Percentiles rank a stretch among this genome's conserved stretches.
phyloP scores from a whole-genome alignment of 2,329 filamentous ascomycete genomes.

The Phyllosticta citriasiana region DNA sequence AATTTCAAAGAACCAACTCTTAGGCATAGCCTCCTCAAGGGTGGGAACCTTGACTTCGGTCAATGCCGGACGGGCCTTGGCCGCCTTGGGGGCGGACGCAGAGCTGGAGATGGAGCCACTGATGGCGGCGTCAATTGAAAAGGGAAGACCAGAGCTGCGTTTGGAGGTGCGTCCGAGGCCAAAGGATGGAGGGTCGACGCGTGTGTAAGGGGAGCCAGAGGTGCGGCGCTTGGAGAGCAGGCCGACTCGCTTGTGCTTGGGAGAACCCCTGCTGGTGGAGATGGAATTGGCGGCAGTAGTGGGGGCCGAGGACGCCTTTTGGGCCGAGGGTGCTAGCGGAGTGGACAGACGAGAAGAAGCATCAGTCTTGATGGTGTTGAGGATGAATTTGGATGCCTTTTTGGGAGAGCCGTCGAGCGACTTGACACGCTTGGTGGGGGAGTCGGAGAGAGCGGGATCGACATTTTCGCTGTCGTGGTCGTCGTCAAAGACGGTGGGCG shows the following conservation, averaged over 20 bases:
- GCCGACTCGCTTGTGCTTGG: constrained; percentile 59
- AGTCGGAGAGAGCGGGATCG: constrained; percentile 42
- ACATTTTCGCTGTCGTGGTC: constrained; percentile 48
- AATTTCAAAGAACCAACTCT: constrained; percentile 82
- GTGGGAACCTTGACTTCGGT: constrained; percentile 25
- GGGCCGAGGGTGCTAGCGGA: constrained; percentile 18
- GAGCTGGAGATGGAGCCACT: constrained; percentile 63
- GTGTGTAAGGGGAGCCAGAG: constrained; percentile 50
- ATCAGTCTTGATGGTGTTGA: constrained; percentile 19
- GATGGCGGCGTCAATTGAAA: constrained; percentile 76
- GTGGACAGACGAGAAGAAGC: constrained; percentile 15
- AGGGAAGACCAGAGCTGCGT: constrained; percentile 47
- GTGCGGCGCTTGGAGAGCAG: constrained; percentile 60
- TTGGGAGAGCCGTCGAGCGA: constrained; percentile 25
- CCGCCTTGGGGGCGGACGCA: constrained; percentile 20
- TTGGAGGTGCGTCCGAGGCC: constrained; percentile 30
- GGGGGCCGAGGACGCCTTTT: constrained; percentile 29
- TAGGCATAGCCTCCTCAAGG: constrained; percentile 48
- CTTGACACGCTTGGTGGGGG: constrained; percentile 46
- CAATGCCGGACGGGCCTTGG: constrained; percentile 23
- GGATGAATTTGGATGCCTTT: constrained; percentile 33
- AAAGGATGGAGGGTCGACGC: constrained; percentile 61
- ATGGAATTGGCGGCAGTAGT: constrained; percentile 29
- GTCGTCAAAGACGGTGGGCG: constrained; percentile 34
- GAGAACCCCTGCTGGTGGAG: constrained; percentile 58